phyloP scores from a whole-genome alignment of 768 basidiomycete genomes.

The Panus rudis region DNA sequence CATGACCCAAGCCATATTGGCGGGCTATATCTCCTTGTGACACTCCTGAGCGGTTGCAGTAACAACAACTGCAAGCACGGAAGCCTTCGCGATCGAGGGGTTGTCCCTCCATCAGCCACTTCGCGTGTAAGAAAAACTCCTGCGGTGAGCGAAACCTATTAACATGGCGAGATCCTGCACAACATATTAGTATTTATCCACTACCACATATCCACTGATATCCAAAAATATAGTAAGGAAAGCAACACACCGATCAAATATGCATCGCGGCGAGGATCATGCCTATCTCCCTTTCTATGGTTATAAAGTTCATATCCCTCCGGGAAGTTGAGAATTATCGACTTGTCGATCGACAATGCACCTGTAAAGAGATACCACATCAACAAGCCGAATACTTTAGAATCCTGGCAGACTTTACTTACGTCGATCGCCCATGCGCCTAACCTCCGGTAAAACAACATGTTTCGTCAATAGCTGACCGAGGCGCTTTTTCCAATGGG shows the following conservation, averaged over 20 bases:
- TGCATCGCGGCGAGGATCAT: conserved; percentile 13
- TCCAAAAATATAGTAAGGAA: neutral
- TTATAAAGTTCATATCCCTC: conserved; percentile 15
- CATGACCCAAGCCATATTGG: conserved; percentile 2
- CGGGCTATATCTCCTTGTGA: conserved; percentile 15
- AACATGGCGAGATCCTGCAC: conserved; percentile 11
- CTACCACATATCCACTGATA: neutral
- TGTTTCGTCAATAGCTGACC: conserved; percentile 11
- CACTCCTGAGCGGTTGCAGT: conserved; percentile 12
- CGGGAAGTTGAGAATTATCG: conserved; percentile 12
- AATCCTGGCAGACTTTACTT: conserved; percentile 1
- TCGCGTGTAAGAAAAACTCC: conserved; percentile 18
- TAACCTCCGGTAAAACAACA: conserved; percentile 11
- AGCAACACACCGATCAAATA: conserved; percentile 18
- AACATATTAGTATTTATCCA: neutral
- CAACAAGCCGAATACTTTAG: too few species aligned
- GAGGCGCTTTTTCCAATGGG: conserved; percentile 14
- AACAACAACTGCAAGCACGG: conserved; percentile 18
- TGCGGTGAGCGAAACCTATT: conserved; percentile 17
- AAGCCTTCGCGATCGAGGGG: conserved; percentile 9
- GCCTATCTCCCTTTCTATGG: conserved; percentile 16
- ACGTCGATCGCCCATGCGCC: conserved; percentile 7
- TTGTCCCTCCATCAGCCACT: conserved; percentile 17
- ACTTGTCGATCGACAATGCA: neutral
- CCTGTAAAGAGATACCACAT: neutral